phyloP scores from a whole-genome alignment of 2,329 filamentous ascomycete species.

The Beauveria sp. region DNA sequence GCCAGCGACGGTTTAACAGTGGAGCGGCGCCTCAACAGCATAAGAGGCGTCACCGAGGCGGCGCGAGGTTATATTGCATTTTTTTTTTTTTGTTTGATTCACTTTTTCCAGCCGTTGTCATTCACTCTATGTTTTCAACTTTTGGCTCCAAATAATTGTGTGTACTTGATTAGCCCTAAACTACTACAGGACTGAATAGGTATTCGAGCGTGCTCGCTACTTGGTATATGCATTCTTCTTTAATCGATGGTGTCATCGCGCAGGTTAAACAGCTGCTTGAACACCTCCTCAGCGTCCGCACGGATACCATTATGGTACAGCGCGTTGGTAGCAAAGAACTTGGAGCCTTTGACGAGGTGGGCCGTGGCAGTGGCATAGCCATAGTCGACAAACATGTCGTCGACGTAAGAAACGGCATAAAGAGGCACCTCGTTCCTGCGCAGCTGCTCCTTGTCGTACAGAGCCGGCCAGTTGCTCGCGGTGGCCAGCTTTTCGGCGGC shows the following conservation, averaged over 20 bases:
- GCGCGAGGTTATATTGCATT: neutral
- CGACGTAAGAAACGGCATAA: conserved; percentile 73
- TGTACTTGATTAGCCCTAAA: neutral
- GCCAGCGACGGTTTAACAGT: neutral
- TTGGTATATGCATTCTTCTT: neutral
- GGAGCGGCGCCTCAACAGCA: neutral
- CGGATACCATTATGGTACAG: conserved; percentile 83
- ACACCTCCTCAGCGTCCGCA: conserved; percentile 64
- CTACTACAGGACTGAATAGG: neutral
- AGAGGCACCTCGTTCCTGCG: conserved; percentile 73
- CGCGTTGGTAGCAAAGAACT: conserved; percentile 76
- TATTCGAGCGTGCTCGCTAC: neutral
- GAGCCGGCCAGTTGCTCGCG: conserved; percentile 60
- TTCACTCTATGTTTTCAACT: neutral
- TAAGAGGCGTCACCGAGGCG: neutral
- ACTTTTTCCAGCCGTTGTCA: neutral
- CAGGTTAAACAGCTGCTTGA: conserved; percentile 68
- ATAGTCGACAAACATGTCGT: conserved; percentile 91
- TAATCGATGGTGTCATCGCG: conserved; percentile 61
- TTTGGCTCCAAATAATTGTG: neutral
- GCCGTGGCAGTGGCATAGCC: conserved; percentile 68
- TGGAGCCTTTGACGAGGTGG: conserved; percentile 63
- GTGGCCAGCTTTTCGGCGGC: conserved; percentile 65
- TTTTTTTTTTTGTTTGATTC: too few relatives aligned
- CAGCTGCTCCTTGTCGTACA: conserved; percentile 71